Conservation (phyloP, 129 eudicot genomes). For the Artemisia annua region DNA sequence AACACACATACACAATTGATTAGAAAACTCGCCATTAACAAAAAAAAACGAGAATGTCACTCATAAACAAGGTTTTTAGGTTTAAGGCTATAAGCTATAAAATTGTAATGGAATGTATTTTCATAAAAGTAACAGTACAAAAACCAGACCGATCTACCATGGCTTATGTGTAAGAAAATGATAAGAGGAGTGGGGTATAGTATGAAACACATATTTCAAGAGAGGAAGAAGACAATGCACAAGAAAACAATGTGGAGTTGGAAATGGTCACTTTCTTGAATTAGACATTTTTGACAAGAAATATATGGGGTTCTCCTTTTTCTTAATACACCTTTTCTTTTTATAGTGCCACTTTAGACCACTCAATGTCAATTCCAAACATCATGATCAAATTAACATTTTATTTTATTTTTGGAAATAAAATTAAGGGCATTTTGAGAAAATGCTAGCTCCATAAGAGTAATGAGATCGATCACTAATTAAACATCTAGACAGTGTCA, state of each 20-base stretch:
- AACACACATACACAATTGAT: no score
- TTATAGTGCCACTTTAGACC: not conserved
- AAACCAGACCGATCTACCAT: not conserved
- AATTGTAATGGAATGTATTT: no score
- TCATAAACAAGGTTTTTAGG: no score
- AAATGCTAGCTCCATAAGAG: no score
- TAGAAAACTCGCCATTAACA: no score
- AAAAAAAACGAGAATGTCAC: no score
- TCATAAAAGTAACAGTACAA: not conserved
- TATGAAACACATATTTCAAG: constrained; percentile 57
- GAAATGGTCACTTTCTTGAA: constrained; percentile 74
- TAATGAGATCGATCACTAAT: no score
- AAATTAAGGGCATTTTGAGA: no score
- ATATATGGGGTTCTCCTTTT: constrained; percentile 12
- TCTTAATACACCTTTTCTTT: constrained; percentile 2
- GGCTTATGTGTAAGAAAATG: constrained; percentile 17
- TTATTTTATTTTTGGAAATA: not conserved
- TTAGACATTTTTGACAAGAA: constrained; percentile 41
- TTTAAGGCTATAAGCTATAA: no score
- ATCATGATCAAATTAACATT: not conserved
- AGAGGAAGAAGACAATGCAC: constrained; percentile 56
- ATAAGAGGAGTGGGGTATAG: constrained; percentile 15
- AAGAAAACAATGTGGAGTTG: constrained; percentile 59
- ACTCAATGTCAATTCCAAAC: not conserved
- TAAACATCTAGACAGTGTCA: no score